Conservation (phyloP, 345 rosid genomes). For the Eucalyptus albens region DNA sequence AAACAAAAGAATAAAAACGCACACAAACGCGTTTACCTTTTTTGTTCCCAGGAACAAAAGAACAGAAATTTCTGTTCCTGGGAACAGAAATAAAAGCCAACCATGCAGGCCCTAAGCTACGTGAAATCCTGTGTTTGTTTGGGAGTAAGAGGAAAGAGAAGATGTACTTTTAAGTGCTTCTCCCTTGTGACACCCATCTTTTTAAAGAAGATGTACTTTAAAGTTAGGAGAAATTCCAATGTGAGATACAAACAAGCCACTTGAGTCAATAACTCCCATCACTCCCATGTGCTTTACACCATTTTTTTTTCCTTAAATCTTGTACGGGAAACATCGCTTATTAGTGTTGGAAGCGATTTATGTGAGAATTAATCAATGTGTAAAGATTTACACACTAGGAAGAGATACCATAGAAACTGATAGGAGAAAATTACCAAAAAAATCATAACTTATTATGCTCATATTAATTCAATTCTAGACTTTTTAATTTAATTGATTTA, state of each 20-base stretch:
- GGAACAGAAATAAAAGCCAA: too few relatives aligned
- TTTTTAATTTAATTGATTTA: too few relatives aligned
- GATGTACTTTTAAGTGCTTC: background rate
- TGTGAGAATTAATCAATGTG: background rate
- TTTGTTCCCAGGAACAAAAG: too few relatives aligned
- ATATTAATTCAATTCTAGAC: accelerated
- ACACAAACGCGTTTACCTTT: too few relatives aligned
- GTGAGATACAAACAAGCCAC: background rate
- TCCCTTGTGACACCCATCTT: background rate
- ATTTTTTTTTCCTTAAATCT: background rate
- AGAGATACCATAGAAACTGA: background rate
- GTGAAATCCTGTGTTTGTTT: background rate
- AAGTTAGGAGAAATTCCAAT: background rate
- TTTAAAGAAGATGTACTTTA: background rate
- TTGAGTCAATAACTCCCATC: background rate
- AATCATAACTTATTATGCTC: accelerated
- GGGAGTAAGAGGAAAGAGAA: background rate
- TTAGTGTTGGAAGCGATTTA: background rate
- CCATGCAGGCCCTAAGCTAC: too few relatives aligned
- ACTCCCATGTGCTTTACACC: background rate
- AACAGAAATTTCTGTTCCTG: too few relatives aligned
- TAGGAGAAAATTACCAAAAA: too few relatives aligned
- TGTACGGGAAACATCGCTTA: background rate
- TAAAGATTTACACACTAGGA: background rate
- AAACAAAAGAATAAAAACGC: too few relatives aligned